Conservation (phyloP, 768 basidiomycete genomes). For the Plicaturopsis crispa region DNA sequence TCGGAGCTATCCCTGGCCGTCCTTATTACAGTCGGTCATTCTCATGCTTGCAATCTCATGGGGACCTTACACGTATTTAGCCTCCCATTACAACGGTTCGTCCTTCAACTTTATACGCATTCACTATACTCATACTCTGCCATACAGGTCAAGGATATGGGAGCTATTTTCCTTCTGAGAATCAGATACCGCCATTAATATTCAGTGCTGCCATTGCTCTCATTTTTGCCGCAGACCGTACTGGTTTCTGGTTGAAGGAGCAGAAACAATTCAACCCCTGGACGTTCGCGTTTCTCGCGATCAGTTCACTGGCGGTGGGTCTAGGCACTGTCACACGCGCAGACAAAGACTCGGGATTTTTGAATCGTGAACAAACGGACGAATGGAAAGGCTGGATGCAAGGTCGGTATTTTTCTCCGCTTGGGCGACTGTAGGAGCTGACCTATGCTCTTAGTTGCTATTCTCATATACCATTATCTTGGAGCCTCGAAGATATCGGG, state of each 20-base stretch:
- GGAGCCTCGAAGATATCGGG: constrained; percentile 87
- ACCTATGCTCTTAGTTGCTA: constrained; percentile 46
- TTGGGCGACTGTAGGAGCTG: constrained; percentile 1
- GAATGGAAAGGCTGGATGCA: constrained; percentile 99
- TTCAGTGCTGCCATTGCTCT: constrained; percentile 63
- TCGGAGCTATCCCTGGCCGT: constrained; percentile 63
- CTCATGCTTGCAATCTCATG: constrained; percentile 37
- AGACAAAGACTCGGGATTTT: constrained; percentile 81
- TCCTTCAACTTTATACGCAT: not conserved
- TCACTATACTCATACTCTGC: constrained; percentile 4
- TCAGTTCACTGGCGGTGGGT: constrained; percentile 50
- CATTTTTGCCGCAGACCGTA: constrained; percentile 79
- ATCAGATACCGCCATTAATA: constrained; percentile 41
- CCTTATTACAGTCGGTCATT: constrained; percentile 45
- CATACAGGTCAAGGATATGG: constrained; percentile 12
- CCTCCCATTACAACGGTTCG: constrained; percentile 14
- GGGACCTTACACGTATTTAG: constrained; percentile 41
- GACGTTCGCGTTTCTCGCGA: constrained; percentile 55
- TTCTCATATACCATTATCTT: constrained; percentile 89
- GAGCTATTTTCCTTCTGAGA: too few species aligned
- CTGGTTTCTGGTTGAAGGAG: constrained; percentile 81
- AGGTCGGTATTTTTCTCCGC: constrained; percentile 36
- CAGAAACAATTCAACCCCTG: constrained; percentile 75
- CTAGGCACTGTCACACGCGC: constrained; percentile 56
- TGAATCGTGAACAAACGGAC: constrained; percentile 90